Evolutionary conservation across 1,284 basidiomycete species (phyloP), one percentile per base, ranked within the genome.

Genomic region (Marasmius fiardii): DNA sequence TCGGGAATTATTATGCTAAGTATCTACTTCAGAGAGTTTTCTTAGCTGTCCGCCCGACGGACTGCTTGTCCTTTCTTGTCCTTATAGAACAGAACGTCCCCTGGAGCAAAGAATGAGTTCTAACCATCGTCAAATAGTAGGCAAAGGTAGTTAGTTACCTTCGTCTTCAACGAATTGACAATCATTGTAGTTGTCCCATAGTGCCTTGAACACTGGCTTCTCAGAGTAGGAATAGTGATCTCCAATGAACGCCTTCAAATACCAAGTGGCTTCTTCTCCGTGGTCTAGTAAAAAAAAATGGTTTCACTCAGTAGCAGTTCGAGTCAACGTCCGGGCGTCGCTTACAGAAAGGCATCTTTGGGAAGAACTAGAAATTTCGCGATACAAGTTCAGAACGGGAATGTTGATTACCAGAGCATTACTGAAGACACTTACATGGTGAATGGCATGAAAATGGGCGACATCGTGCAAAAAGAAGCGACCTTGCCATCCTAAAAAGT

Each of bases 101-200:
- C 58, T 58, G 26, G 43, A 45, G n/a, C n/a, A 18, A 28, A 8
- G 23, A 45, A 23, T 44, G 26, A 24, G 39, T 16, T 20, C 6
- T 21, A 14, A 49, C 7, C 11, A 23, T 33, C 11, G n/a, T 23
- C 12, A 18, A 16, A 10, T 20, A 28, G 14, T 26, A 43, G 21
- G 26, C 14, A 6, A 33, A 12, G 49, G 11, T 20, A 44, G 52
- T 51, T 11, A 16, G 18, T 14, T 14, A 58, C 54, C 55, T 49
- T 77, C 75, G 65, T 87, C 82, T 62, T 88, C 85, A 55, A 87
- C 78, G 69, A 81, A 86, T 65, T 79, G 64, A 60, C 73, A 80
- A 6, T 74, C 65, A 53, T 74, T 78, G 62, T 74, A 76, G 51
- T 67, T 73, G 35, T 68, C 63, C 73, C 73, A 77, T 6, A 77